Percentiles rank a stretch among this genome's conserved stretches.
phyloP scores from a whole-genome alignment of 1,139 yeast species.

The Meyerozyma guilliermondii region DNA sequence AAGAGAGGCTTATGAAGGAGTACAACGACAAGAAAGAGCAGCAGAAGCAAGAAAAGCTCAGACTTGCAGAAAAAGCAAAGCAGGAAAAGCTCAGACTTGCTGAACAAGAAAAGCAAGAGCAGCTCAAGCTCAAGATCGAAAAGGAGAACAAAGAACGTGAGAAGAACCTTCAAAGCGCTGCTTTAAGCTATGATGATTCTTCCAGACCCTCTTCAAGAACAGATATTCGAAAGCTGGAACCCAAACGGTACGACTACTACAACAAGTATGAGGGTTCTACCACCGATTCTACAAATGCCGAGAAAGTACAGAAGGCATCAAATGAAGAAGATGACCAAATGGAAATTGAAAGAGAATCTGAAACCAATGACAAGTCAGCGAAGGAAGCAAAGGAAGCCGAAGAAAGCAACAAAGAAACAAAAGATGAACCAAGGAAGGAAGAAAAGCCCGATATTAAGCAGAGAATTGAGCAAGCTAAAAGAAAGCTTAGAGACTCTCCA shows the following conservation, averaged over 20 bases:
- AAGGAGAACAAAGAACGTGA: conserved; percentile 11
- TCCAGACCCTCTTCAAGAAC: conserved; percentile 14
- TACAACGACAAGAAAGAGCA: conserved; percentile 17
- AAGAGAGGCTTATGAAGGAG: conserved; percentile 16
- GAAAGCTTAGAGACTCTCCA: neutral
- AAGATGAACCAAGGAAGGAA: conserved; percentile 3
- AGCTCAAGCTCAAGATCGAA: conserved; percentile 6
- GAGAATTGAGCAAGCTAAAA: conserved; percentile 3
- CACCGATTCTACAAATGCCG: neutral
- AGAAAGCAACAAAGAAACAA: conserved; percentile 1
- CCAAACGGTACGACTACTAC: conserved; percentile 27
- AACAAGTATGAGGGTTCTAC: conserved; percentile 18
- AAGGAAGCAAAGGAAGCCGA: conserved; percentile 2
- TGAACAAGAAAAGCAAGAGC: conserved; percentile 1
- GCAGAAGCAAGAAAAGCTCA: conserved; percentile 8
- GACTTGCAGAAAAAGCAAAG: neutral
- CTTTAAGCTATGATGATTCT: conserved; percentile 5
- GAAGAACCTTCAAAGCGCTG: conserved; percentile 4
- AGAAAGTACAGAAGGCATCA: conserved; percentile 2
- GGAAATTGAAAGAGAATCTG: conserved; percentile 1
- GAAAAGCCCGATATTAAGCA: conserved; percentile 4
- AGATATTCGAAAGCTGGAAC: conserved; percentile 15
- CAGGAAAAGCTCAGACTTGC: conserved; percentile 4
- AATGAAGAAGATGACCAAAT: conserved; percentile 4
- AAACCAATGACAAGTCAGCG: conserved; percentile 4